Conservation (phyloP, 2,329 filamentous ascomycete genomes). For the Fonsecaea pedrosoi region DNA sequence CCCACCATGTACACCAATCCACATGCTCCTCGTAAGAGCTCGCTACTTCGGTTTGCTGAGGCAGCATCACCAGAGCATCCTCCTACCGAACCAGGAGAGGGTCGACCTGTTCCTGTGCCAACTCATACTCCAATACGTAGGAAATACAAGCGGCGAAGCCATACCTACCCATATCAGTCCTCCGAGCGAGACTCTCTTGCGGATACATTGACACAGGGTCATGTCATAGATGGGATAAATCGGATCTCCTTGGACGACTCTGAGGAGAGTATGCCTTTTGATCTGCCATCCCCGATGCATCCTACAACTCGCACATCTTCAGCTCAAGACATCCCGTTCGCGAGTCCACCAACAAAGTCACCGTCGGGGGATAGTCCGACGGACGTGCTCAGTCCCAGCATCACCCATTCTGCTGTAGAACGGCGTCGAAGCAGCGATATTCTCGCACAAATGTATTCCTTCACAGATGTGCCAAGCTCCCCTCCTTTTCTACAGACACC, state of each 20-base stretch:
- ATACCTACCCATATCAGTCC: constrained; percentile 33
- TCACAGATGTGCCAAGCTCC: constrained; percentile 34
- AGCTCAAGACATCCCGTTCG: background rate
- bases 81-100: constrained; percentile 11
- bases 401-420: background rate
- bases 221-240: constrained; percentile 17
- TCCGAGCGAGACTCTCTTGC: constrained; percentile 22
- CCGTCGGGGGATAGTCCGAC: constrained; percentile 3
- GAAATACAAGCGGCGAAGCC: constrained; percentile 28
- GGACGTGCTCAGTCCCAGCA: background rate
- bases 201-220: constrained; percentile 7
- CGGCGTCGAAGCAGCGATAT: constrained; percentile 20
- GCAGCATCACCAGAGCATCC: constrained; percentile 29
- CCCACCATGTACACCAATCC: constrained; percentile 21
- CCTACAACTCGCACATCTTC: constrained; percentile 12
- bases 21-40: constrained; percentile 40
- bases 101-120: background rate
- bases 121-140: constrained; percentile 9
- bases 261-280: constrained; percentile 9
- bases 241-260: constrained; percentile 19
- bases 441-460: background rate
- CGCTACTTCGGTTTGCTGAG: constrained; percentile 37
- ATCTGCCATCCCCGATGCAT: constrained; percentile 18
- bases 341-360: background rate
- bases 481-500: constrained; percentile 27